These are phyloP conservation scores for Diaporthe ilicicola DNA, from an alignment of 2,329 filamentous ascomycete species.

Conservation along the genomic window DNA sequence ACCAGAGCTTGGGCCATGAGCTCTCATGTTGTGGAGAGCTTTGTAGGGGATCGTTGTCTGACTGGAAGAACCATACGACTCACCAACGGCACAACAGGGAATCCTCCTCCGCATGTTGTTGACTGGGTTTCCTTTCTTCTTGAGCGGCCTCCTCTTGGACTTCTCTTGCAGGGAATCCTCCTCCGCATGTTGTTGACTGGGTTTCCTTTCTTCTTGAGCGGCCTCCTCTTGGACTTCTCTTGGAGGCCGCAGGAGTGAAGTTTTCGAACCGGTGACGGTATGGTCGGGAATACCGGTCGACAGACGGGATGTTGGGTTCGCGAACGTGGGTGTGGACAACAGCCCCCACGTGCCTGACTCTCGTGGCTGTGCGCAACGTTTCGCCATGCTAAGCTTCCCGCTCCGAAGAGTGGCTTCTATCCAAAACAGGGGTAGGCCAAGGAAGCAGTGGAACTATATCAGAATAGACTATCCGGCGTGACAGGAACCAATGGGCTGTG, in stretches of 20 bases:
- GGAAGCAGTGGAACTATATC: not conserved
- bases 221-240: too few relatives aligned
- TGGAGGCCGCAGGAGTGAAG: slow-evolving; percentile 3
- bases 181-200: not conserved
- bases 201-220: too few relatives aligned
- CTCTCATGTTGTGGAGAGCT: not conserved
- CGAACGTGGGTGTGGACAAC: slow-evolving; percentile 1
- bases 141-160: not conserved
- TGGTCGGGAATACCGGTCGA: slow-evolving; percentile 3
- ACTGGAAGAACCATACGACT: too few relatives aligned
- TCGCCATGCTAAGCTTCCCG: slow-evolving; percentile 8
- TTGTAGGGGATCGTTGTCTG: too few relatives aligned
- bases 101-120: not conserved
- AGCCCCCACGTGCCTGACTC: not conserved
- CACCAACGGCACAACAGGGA: not conserved
- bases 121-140: too few relatives aligned
- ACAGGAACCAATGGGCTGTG: slow-evolving; percentile 10
- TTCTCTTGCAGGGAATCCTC: too few relatives aligned
- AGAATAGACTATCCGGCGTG: not conserved
- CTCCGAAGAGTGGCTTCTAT: slow-evolving; percentile 12
- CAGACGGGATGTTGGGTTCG: not conserved
- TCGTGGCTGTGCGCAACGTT: slow-evolving; percentile 9
- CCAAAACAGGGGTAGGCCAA: slow-evolving; percentile 20
- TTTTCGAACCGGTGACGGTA: not conserved
- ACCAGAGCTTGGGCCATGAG: not conserved